Conservation (phyloP, 805 yeast species). For the Candida vaughaniae region DNA sequence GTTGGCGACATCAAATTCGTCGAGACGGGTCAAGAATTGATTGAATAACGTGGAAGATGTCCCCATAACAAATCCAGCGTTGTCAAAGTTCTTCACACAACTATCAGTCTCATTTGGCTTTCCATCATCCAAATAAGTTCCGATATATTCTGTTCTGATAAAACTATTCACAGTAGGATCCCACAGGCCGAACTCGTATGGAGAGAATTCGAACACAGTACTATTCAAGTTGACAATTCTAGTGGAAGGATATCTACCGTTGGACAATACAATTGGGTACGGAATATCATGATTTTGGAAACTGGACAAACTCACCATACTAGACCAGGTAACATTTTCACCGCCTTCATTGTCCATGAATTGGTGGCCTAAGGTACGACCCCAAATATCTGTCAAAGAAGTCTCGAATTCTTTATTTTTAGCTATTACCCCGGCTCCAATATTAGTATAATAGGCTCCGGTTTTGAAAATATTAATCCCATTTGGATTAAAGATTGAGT, state of each 20-base stretch:
- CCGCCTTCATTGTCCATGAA: constrained; percentile 29
- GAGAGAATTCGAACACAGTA: constrained; percentile 48
- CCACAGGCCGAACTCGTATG: constrained; percentile 44
- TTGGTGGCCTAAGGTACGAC: constrained; percentile 34
- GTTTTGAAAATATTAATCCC: constrained; percentile 59
- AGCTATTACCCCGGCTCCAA: constrained; percentile 15
- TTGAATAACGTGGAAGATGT: constrained; percentile 41
- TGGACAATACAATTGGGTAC: constrained; percentile 40
- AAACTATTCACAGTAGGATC: constrained; percentile 36
- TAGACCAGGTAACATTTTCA: constrained; percentile 20
- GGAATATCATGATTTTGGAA: constrained; percentile 41
- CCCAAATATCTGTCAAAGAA: constrained; percentile 41
- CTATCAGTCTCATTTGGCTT: constrained; percentile 11
- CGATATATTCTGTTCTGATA: constrained; percentile 28
- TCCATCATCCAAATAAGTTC: constrained; percentile 26
- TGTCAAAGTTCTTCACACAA: constrained; percentile 33
- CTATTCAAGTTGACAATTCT: constrained; percentile 59
- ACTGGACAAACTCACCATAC: constrained; percentile 33
- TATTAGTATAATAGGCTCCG: constrained; percentile 46
- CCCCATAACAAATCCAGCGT: constrained; percentile 41
- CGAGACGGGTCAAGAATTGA: constrained; percentile 21
- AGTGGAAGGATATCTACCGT: constrained; percentile 66
- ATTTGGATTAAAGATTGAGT: constrained; percentile 60
- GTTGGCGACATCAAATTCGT: constrained; percentile 19
- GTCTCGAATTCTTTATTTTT: constrained; percentile 35